Conservation (phyloP, 441 rosid species). For the Gossypium aridum region DNA sequence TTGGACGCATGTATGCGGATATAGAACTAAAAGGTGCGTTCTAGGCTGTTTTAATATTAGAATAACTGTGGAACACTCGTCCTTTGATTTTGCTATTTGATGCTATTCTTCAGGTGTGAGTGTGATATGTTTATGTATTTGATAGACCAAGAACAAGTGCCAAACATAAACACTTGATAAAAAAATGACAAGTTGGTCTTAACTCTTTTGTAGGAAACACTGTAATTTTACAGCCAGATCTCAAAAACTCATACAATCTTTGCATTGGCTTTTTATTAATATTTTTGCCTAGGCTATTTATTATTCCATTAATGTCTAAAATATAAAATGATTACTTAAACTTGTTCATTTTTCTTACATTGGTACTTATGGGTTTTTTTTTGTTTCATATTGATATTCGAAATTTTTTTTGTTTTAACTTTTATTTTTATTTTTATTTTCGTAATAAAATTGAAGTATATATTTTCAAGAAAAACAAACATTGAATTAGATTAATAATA, state of each 20-base stretch:
- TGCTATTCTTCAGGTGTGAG: not conserved
- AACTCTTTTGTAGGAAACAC: not conserved
- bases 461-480: not conserved
- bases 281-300: too few species aligned
- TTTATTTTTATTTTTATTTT: too few species aligned
- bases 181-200: too few species aligned
- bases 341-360: too few species aligned
- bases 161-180: not conserved
- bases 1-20: constrained; percentile 17
- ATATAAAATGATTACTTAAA: too few species aligned
- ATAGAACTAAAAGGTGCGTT: constrained; percentile 15
- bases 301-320: too few species aligned
- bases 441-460: not conserved
- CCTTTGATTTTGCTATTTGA: not conserved
- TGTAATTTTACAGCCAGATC: not conserved
- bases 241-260: not conserved
- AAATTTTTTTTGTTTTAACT: too few species aligned
- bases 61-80: constrained; percentile 16
- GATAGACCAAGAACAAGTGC: not conserved
- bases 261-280: not conserved
- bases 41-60: constrained; percentile 21
- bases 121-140: not conserved
- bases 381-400: too few species aligned
- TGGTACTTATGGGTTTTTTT: too few species aligned
- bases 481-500: too few species aligned